Base-by-base conservation (phyloP, 768 basidiomycete genomes). In the Leccinum incarnatum region DNA sequence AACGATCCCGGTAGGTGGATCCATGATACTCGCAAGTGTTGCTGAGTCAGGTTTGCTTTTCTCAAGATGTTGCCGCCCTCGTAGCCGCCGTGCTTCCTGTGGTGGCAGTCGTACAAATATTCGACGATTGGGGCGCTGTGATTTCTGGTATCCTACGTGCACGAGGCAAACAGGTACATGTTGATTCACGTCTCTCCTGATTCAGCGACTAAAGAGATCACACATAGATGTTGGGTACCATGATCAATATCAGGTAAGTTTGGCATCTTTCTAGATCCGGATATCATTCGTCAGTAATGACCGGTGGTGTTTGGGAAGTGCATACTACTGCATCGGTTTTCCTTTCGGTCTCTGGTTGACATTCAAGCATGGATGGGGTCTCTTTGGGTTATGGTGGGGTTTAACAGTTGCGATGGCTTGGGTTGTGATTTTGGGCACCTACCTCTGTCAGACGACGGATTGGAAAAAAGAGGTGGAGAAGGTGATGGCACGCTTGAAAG, bases 341-440 rank as follows among this genome's bases (percentile, higher is more conserved):
- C 93, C 93, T 0, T 77, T 92, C 55, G 94, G 92, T 2, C 74
- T 93, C 36, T 91, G 82, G 76, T 82, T 95, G 9, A 81, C 89
- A 1, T 93, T 95, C 76, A 75, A 77, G 58, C 72, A 68, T 6
- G 69, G 80, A 51, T 78, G 86, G 72, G 81, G 80, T 2, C 77
- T 97, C 25, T 78, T 81, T 32, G 95, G 95, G 0, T 77, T 97
- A 5, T 97, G 94, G 95, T 78, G 88, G 52, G 94, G 94, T 17
- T 76, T 95, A n/a, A 89, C 88, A 0, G 67, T 86, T 12, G 70
- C 71, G 12, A 69, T 69, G 67, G 10, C 32, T 27, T 66, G 61
- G 66, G 55, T 65, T n/a, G 46, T 53, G 3, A 19, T 59, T 3
- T 1, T 65, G 3, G 60, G 53, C 3, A 32, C 48, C 3, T 78